Evolutionary conservation across 345 rosid genomes (phyloP), one percentile per base, ranked within the genome.

Genomic region (Chamaenerion angustifolium): DNA sequence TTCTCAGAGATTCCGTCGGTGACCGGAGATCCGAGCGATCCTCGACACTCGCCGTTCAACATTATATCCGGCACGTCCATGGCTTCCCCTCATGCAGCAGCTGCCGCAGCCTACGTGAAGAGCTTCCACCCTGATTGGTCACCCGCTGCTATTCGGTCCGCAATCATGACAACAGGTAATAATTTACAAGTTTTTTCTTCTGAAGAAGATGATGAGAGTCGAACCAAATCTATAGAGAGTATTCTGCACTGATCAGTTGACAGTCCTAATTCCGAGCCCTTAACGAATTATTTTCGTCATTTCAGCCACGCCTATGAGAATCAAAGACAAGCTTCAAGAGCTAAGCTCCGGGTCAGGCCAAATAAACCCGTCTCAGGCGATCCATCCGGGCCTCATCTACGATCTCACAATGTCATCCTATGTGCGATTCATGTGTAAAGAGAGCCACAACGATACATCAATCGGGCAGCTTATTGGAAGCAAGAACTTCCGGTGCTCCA

Each of bases 151-250:
- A 72, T 90, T 71, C 83, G 82, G 57, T 86, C 96, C 4, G 92
- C 94, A 41, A 59, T 90, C 42, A 90, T 86, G 98, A 90, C 98
- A 15, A 86, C 95, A 1, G 94, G 95, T n/a, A n/a, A n/a, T 82
- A 57, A 56, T 48, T 25, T 25, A 23, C 27, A 23, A 23, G n/a
- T n/a, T n/a, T n/a, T 5, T 23, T 23, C 5, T 23, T 23, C 27
- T 23, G 27, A 2, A 23, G 2, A 5, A 23, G 27, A 5, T 5
- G 27, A 23, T 23, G 27, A 23, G 2, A 2, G 27, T 23, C 27
- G 27, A 23, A 23, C 27, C 3, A 23, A 23, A 23, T 23, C 5
- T 23, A 23, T 23, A n/a, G n/a, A n/a, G n/a, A n/a, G n/a, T n/a
- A n/a, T n/a, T n/a, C n/a, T n/a, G n/a, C n/a, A n/a, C n/a, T n/a